A percentile compares a stretch with the other conserved stretches of the same genome.
Conservation (phyloP, 2,329 filamentous ascomycete genomes). For the Phoma sp. region DNA sequence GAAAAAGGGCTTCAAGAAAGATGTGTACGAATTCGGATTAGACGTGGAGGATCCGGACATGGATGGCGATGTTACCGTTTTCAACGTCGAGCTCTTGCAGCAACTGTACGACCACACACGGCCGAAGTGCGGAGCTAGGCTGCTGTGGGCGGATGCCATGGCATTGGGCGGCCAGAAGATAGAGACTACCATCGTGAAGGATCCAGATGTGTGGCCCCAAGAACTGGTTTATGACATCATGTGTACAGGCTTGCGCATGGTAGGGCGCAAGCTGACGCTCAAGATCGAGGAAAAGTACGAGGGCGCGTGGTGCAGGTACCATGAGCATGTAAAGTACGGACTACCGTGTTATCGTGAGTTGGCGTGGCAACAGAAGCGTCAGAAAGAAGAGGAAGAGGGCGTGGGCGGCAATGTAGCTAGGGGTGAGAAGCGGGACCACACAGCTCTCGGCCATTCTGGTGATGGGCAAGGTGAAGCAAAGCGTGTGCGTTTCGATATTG, state of each 20-base stretch:
- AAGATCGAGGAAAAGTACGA: slow-evolving; percentile 39
- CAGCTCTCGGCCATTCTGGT: neutral
- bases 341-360: slow-evolving; percentile 31
- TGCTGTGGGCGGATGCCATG: slow-evolving; percentile 43
- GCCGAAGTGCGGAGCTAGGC: slow-evolving; percentile 29
- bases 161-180: slow-evolving; percentile 31
- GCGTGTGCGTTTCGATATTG: slow-evolving; percentile 1
- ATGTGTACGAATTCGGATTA: slow-evolving; percentile 16
- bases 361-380: neutral
- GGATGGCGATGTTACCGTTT: slow-evolving; percentile 17
- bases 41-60: slow-evolving; percentile 20
- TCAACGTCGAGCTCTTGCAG: slow-evolving; percentile 21
- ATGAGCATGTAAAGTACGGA: slow-evolving; percentile 33
- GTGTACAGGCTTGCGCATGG: slow-evolving; percentile 32
- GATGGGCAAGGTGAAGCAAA: slow-evolving; percentile 1
- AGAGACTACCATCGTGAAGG: slow-evolving; percentile 6
- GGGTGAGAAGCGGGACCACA: neutral
- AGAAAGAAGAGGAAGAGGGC: neutral
- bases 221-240: slow-evolving; percentile 35
- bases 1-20: slow-evolving; percentile 9
- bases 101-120: slow-evolving; percentile 32
- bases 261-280: slow-evolving; percentile 34
- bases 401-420: neutral
- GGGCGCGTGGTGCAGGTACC: slow-evolving; percentile 43
- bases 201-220: neutral